phyloP scores from a whole-genome alignment of 2,329 filamentous ascomycete genomes.

The Colletotrichum sp. region DNA sequence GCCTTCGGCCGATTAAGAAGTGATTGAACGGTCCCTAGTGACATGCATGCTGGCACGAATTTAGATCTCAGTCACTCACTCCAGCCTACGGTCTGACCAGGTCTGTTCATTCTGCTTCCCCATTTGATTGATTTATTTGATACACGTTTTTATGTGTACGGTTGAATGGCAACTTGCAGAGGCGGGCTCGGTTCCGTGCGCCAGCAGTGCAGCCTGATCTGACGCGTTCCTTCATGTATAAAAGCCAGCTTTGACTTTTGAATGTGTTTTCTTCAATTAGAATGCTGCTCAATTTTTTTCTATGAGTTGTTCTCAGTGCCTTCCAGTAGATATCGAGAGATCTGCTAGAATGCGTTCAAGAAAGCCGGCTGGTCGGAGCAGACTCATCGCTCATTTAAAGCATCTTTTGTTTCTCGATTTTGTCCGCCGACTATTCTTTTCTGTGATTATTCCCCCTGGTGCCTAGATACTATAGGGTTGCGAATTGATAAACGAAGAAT shows the following conservation, averaged over 20 bases:
- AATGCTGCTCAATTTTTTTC: too few relatives aligned
- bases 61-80: neutral
- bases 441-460: neutral
- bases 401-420: neutral
- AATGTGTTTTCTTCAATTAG: too few relatives aligned
- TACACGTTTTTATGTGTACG: fast-evolving
- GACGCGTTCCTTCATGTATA: fast-evolving
- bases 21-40: neutral
- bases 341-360: neutral
- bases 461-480: too few relatives aligned
- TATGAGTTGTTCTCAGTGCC: neutral
- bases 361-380: neutral
- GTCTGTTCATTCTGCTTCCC: too few relatives aligned
- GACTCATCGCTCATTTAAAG: fast-evolving
- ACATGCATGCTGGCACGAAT: fast-evolving
- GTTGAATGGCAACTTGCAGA: fast-evolving
- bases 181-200: fast-evolving
- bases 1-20: neutral
- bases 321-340: neutral
- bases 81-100: too few relatives aligned
- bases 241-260: neutral
- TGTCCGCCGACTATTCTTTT: fast-evolving
- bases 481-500: too few relatives aligned
- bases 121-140: neutral
- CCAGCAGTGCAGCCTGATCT: neutral